A percentile compares a stretch with the other conserved stretches of the same genome.
These are phyloP conservation scores for Aspergillus biplanus DNA, from an alignment of 495 filamentous ascomycete genomes.

Conservation along the genomic window DNA sequence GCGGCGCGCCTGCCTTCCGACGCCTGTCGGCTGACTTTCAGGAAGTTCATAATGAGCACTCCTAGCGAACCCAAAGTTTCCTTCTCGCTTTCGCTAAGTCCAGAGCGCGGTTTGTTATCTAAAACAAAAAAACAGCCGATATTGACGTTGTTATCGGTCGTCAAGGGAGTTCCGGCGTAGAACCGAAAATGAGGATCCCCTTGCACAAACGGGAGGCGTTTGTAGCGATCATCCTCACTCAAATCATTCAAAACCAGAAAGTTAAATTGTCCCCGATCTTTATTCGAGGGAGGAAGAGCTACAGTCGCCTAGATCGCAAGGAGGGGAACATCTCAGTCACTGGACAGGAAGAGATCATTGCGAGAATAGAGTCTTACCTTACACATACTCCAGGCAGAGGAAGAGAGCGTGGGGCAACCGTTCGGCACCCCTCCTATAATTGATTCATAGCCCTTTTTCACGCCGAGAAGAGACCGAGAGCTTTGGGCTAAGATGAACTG, in stretches of 20 bases:
- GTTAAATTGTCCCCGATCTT: slow-evolving; percentile 29
- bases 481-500: slow-evolving; percentile 63
- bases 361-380: slow-evolving; percentile 30
- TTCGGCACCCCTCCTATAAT: slow-evolving; percentile 47
- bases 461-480: slow-evolving; percentile 42
- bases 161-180: slow-evolving; percentile 58
- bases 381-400: slow-evolving; percentile 52
- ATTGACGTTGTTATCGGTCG: slow-evolving; percentile 67
- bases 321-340: slow-evolving; percentile 5
- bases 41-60: slow-evolving; percentile 62
- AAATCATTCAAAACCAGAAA: slow-evolving; percentile 48
- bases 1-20: slow-evolving; percentile 61
- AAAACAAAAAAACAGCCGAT: slow-evolving; percentile 73
- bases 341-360: slow-evolving; percentile 3
- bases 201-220: slow-evolving; percentile 44
- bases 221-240: slow-evolving; percentile 44
- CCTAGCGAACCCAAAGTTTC: slow-evolving; percentile 53
- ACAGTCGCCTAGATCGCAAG: slow-evolving; percentile 31
- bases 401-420: slow-evolving; percentile 43
- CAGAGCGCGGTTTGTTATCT: slow-evolving; percentile 51
- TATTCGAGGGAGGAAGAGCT: slow-evolving; percentile 41
- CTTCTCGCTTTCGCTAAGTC: slow-evolving; percentile 39
- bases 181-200: slow-evolving; percentile 48
- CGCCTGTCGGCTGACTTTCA: slow-evolving; percentile 60
- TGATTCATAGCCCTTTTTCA: slow-evolving; percentile 34